phyloP scores from a whole-genome alignment of 2,329 filamentous ascomycete species.

The Sclerotinia sclerotiorum region DNA sequence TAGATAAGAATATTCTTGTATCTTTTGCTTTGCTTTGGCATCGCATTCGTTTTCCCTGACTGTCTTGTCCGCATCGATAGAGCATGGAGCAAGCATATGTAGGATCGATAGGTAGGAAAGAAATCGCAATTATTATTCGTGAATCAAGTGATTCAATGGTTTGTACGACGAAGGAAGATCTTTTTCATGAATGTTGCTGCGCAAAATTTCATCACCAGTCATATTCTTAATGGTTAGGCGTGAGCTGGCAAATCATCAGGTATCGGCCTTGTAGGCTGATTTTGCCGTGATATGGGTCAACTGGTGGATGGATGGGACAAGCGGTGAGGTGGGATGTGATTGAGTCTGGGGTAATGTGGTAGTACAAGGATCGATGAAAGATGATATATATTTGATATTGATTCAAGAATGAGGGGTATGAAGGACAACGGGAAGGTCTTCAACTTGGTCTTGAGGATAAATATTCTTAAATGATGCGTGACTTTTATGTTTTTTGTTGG shows the following conservation, averaged over 20 bases:
- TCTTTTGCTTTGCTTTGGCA: conserved; percentile 4
- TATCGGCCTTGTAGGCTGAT: conserved; percentile 12
- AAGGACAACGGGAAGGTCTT: background rate
- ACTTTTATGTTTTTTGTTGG: background rate
- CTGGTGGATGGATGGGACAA: background rate
- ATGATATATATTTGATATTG: background rate
- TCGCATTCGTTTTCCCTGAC: conserved; percentile 8
- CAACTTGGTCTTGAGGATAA: conserved; percentile 1
- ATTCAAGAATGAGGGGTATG: background rate
- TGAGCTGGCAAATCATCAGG: conserved; percentile 23
- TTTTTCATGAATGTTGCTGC: conserved; percentile 6
- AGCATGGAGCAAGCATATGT: background rate
- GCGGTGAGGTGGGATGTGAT: background rate
- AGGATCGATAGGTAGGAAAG: background rate
- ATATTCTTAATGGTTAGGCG: conserved; percentile 18
- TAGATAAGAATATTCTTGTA: background rate
- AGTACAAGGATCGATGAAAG: background rate
- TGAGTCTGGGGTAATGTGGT: conserved; percentile 11
- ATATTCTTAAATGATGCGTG: background rate
- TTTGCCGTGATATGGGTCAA: conserved; percentile 18
- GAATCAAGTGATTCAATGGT: conserved; percentile 3
- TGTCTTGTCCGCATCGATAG: conserved; percentile 20
- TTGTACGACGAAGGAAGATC: conserved; percentile 8
- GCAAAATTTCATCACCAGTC: conserved; percentile 23
- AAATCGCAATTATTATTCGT: background rate